Evolutionary conservation across 768 basidiomycete genomes (phyloP).

Genomic region (Auricularia sp.): DNA sequence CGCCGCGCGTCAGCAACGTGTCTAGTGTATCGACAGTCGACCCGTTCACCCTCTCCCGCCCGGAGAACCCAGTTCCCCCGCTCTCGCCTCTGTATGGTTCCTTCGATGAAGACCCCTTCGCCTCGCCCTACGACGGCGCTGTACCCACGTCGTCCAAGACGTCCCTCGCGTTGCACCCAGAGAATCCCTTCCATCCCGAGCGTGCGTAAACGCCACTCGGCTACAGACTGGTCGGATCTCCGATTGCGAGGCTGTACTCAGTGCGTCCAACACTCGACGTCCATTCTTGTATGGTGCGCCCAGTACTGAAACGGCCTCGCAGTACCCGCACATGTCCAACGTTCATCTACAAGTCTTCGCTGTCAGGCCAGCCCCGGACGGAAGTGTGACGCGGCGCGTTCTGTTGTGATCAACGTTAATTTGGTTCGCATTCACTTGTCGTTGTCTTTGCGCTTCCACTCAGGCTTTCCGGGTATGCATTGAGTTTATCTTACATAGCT

Average conservation of each 20-base stretch:
- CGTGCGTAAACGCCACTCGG: background rate
- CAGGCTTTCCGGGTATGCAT: background rate
- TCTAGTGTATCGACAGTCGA: background rate
- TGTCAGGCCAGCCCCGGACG: background rate
- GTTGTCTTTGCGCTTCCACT: background rate
- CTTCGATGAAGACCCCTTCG: background rate
- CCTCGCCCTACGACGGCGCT: background rate
- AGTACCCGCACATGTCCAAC: no score
- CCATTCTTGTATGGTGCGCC: background rate
- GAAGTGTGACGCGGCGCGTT: background rate
- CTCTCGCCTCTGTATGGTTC: background rate
- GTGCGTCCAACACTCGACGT: background rate
- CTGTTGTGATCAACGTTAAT: background rate
- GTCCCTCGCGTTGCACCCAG: background rate
- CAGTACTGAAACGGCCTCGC: background rate
- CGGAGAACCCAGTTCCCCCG: background rate
- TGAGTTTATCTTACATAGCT: background rate
- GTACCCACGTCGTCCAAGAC: background rate
- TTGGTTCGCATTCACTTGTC: background rate
- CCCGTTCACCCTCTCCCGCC: background rate
- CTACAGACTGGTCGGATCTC: background rate
- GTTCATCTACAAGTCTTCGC: no score
- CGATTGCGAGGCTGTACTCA: background rate
- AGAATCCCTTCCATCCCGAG: background rate
- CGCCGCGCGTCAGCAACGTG: background rate